A percentile compares a stretch with the other conserved stretches of the same genome.
These are phyloP conservation scores for Solanum habrochaites DNA, from an alignment of 257 asterid genomes.

Conservation along the genomic window DNA sequence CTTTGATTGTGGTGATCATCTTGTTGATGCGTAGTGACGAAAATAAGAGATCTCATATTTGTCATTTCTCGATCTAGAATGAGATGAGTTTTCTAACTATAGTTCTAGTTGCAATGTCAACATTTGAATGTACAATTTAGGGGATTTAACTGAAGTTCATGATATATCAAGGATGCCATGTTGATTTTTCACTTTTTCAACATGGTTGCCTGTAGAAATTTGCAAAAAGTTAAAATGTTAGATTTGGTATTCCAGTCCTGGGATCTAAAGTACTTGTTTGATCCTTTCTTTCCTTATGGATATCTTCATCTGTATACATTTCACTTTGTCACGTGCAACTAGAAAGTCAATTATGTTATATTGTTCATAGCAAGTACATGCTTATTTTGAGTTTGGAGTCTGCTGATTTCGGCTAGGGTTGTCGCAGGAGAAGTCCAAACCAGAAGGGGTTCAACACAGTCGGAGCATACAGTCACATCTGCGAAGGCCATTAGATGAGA, in stretches of 20 bases:
- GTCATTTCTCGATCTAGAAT: not conserved
- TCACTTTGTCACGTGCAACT: not conserved
- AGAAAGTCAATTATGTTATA: not conserved
- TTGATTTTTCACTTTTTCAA: not conserved
- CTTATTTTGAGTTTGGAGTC: not conserved
- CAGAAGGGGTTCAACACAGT: slow-evolving; percentile 19
- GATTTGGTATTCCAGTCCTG: not conserved
- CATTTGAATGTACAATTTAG: not conserved
- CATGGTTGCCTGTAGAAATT: not conserved
- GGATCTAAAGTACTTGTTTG: not conserved
- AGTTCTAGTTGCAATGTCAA: not conserved
- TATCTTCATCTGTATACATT: not conserved
- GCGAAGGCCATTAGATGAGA: slow-evolving; percentile 38
- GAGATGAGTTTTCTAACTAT: not conserved
- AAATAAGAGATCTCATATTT: not conserved
- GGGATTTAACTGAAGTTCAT: not conserved
- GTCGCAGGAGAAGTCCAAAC: slow-evolving; percentile 35
- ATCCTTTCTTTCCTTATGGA: not conserved
- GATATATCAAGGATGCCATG: not conserved
- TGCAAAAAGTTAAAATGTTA: not conserved
- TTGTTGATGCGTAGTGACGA: not conserved
- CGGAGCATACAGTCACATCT: slow-evolving; percentile 13
- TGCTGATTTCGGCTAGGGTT: slow-evolving; percentile 8
- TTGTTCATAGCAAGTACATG: not conserved
- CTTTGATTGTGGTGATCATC: not conserved